These are phyloP conservation scores for Plasmodium vivax DNA, from an alignment of 169 alveolate genomes.

Conservation along the genomic window DNA sequence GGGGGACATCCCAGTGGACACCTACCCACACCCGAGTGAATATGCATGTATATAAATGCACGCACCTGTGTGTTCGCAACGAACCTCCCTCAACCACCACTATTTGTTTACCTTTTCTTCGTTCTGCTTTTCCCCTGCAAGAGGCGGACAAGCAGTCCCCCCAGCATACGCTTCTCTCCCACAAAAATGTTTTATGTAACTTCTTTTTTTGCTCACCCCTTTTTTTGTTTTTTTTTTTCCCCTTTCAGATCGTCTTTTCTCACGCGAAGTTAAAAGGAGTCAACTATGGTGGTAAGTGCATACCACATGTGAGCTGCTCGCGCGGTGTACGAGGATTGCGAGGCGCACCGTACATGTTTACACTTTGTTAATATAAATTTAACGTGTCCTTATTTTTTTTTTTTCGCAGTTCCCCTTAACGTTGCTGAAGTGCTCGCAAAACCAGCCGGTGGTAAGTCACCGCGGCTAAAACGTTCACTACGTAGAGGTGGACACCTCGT, in stretches of 20 bases:
- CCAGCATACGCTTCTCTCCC: neutral
- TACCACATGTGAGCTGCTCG: neutral
- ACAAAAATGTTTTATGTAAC: neutral
- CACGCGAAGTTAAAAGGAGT: neutral
- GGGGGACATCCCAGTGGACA: neutral
- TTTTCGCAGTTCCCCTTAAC: slow-evolving; percentile 86
- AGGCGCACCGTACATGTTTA: neutral
- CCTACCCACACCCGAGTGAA: neutral
- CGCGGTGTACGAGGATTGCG: neutral
- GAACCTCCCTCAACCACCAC: neutral
- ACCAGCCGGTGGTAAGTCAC: slow-evolving; percentile 88
- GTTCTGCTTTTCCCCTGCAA: neutral
- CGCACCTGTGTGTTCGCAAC: neutral
- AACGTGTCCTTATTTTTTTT: neutral
- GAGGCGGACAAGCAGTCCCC: neutral
- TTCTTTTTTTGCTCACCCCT: slow-evolving; percentile 8
- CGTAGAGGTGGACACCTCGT: neutral
- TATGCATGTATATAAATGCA: neutral
- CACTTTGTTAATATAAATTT: neutral
- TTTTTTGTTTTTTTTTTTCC: neutral
- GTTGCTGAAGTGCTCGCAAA: slow-evolving; percentile 86
- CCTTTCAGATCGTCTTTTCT: neutral
- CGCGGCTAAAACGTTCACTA: neutral
- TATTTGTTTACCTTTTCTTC: neutral
- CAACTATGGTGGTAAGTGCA: neutral